Percentiles rank a stretch among this genome's conserved stretches.
Conservation (phyloP, 495 filamentous ascomycete species). For the Lepidopterella palustris region DNA sequence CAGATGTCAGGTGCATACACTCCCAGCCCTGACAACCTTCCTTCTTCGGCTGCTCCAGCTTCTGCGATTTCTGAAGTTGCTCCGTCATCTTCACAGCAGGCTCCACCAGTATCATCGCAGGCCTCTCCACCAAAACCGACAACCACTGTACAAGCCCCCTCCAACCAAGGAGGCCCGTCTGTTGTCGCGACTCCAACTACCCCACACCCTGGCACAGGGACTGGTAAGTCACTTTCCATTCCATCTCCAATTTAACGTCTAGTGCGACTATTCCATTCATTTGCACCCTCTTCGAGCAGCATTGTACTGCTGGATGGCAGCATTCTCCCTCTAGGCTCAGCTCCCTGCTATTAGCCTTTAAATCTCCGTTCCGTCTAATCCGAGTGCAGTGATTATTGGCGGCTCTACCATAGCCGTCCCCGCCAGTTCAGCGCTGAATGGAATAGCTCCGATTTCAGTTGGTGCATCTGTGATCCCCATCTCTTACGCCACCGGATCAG, state of each 20-base stretch:
- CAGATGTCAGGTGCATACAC: not conserved
- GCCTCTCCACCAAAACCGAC: not conserved
- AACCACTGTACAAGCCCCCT: not conserved
- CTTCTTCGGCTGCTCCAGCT: not conserved
- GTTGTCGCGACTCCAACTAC: not conserved
- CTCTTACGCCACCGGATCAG: not conserved
- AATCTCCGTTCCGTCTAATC: constrained; percentile 6
- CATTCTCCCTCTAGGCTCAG: constrained; percentile 4
- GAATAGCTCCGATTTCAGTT: not conserved
- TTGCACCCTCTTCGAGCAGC: too few species aligned
- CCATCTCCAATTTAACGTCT: too few species aligned
- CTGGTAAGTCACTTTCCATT: too few species aligned
- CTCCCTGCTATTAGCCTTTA: not conserved
- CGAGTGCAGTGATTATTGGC: constrained; percentile 7
- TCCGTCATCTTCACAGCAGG: not conserved
- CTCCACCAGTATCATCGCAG: not conserved
- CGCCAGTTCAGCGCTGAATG: not conserved
- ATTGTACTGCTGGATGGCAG: constrained; percentile 7
- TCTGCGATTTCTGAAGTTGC: not conserved
- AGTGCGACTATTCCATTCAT: too few species aligned
- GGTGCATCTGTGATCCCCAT: not conserved
- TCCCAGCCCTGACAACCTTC: not conserved
- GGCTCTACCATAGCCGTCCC: constrained; percentile 5
- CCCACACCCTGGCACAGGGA: too few species aligned
- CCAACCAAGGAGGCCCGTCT: not conserved